These are phyloP conservation scores for Colletotrichum lupini DNA, from an alignment of 2,329 filamentous ascomycete species.

Conservation along the genomic window DNA sequence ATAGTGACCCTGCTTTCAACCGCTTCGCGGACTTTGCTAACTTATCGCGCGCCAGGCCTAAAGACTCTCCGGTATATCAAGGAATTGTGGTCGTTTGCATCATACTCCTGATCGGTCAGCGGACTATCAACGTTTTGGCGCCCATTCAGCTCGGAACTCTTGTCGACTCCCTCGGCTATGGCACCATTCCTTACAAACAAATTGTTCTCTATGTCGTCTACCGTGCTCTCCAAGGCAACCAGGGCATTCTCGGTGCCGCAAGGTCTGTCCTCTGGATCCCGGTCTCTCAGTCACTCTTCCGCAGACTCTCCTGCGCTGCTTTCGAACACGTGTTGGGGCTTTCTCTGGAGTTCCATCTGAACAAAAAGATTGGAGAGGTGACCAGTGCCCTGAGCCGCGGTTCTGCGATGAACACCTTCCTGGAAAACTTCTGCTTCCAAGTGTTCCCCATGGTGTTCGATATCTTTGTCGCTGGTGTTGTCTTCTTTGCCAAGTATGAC, in stretches of 20 bases:
- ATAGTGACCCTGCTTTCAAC: not conserved
- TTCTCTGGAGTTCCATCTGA: constrained; percentile 62
- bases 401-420: constrained; percentile 59
- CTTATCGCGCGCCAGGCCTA: constrained; percentile 48
- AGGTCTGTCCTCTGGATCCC: constrained; percentile 60
- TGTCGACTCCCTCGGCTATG: constrained; percentile 52
- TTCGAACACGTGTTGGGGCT: constrained; percentile 60
- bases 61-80: constrained; percentile 53
- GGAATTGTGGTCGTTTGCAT: constrained; percentile 53
- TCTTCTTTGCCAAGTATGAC: constrained; percentile 58
- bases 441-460: constrained; percentile 63
- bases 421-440: constrained; percentile 60
- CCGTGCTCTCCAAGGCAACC: constrained; percentile 57
- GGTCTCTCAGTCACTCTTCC: constrained; percentile 55
- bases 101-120: constrained; percentile 53
- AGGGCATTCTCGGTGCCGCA: constrained; percentile 54
- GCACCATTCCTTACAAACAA: constrained; percentile 53
- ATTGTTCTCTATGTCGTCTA: constrained; percentile 56
- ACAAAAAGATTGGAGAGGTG: constrained; percentile 63
- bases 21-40: not conserved
- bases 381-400: constrained; percentile 61
- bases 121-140: constrained; percentile 55
- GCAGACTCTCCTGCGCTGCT: constrained; percentile 54
- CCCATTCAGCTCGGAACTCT: constrained; percentile 55
- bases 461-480: constrained; percentile 58